Evolutionary conservation across 805 yeast species (phyloP).

Genomic region (Pichia phayaonensis): DNA sequence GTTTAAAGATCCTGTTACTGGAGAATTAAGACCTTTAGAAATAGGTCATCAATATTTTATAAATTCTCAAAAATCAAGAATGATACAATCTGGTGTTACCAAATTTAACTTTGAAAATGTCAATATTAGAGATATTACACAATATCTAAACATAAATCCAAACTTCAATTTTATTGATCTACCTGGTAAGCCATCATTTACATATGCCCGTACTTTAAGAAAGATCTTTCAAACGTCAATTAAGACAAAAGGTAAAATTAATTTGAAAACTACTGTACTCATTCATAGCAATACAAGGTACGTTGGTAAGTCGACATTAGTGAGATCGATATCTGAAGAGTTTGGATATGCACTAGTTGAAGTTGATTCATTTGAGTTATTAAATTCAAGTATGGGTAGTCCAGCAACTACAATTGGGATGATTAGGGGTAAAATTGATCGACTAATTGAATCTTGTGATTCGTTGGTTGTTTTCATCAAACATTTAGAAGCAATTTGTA

Average conservation of each 20-base stretch:
- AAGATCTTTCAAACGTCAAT: slow-evolving; percentile 51
- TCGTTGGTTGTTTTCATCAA: slow-evolving; percentile 50
- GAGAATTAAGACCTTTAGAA: slow-evolving; percentile 18
- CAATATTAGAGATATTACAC: not conserved
- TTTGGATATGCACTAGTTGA: slow-evolving; percentile 62
- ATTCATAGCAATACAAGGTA: slow-evolving; percentile 65
- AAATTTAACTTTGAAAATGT: slow-evolving; percentile 10
- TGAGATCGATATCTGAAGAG: slow-evolving; percentile 44
- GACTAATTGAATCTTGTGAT: slow-evolving; percentile 38
- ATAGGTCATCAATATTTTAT: slow-evolving; percentile 41
- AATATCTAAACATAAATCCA: not conserved
- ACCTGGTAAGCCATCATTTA: slow-evolving; percentile 28
- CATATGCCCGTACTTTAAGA: slow-evolving; percentile 42
- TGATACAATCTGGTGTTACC: slow-evolving; percentile 57
- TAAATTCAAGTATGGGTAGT: slow-evolving; percentile 59
- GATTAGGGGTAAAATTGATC: slow-evolving; percentile 68
- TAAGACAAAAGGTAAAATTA: slow-evolving; percentile 22
- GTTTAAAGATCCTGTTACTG: slow-evolving; percentile 21
- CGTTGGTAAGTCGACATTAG: slow-evolving; percentile 68
- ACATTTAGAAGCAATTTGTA: slow-evolving; percentile 73
- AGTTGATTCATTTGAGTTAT: slow-evolving; percentile 60
- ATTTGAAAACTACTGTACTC: slow-evolving; percentile 54
- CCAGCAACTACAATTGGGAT: slow-evolving; percentile 66
- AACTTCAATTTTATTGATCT: not conserved
- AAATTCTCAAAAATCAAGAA: slow-evolving; percentile 59